Base-by-base conservation (phyloP, 257 asterid genomes). In the Echium plantagineum region DNA sequence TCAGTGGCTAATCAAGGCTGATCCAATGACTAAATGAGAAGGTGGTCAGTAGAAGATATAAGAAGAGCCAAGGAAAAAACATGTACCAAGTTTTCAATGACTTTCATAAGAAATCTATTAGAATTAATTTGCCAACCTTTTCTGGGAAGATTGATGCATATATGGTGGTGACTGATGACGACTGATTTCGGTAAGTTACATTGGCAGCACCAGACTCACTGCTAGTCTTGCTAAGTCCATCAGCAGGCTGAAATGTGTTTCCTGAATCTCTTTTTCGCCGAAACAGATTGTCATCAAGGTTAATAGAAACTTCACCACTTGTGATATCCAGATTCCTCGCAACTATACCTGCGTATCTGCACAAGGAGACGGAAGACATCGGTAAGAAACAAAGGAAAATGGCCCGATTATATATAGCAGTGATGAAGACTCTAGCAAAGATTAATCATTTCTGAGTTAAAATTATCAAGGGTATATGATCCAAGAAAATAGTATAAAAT, bases 281-380 rank as follows among this genome's bases (percentile, higher is more conserved):
- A 68, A 89, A 79, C 63, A 84, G 66, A 63, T 81, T 89, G 68
- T 84, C 97, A 69, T 74, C 74, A 63, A 93, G 70, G 77, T 81
- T 74, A 63, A 93, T 64, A 69, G 71, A 77, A 52, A 93, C 90
- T 71, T 89, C 89, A 60, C 97, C 95, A 69, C 74, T 69, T 55
- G 71, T 81, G 66, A 83, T 66, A 75, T 89, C 93, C 83, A 93
- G 74, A 73, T 81, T 81, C 75, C 73, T 80, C 62, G 86, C 75
- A 67, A 86, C 85, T 71, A 89, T 73, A 62, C 97, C 99, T 71
- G 95, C 85, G 74, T 93, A 94, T 94, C 99, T 93, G 87, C 10
- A 53, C 26, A 53, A 53, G 26, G 26, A 53, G 24, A 53, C 57
- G 17, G 8, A 10, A 42, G 49, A 42, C 49, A 42, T 42, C 49